Evolutionary conservation across 768 basidiomycete species (phyloP), one percentile per base, ranked within the genome.

Genomic region (Suillus cothurnatus): DNA sequence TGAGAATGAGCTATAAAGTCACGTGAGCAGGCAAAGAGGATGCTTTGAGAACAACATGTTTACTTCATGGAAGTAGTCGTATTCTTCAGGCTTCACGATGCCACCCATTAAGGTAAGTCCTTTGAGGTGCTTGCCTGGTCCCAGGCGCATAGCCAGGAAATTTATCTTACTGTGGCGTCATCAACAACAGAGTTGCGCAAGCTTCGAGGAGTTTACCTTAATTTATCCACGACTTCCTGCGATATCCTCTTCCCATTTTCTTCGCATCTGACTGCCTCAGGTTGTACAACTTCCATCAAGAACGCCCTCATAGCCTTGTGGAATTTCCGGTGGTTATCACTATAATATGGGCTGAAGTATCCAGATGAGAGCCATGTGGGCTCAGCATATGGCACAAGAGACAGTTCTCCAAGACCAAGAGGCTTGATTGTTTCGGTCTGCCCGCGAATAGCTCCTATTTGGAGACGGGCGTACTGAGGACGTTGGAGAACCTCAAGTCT

Each of bases 21-120:
- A 49, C n/a, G 28, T 69, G 59, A 64, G 64, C 57, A 21, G 38
- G 26, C 17, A 39, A 17, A 55, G 2, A 14, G 12, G 31, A 19
- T 31, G 21, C 12, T 59, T 17, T n/a, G 47, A 68, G 28, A 21
- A 43, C 4, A n/a, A 66, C 70, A 14, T 63, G 15, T 15, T 47
- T 49, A 89, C 91, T 81, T 94, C 96, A 72, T 97, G 91, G 83
- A 99, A 99, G 72, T 96, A 95, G 76, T 97, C 93, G 71, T 92
- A 98, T 69, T 95, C 90, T 72, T 93, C 92, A 5, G 91, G 88
- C 60, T 86, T 86, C 53, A 93, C 84, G 23, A 87, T 76, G 14
- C 94, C 94, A 32, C 87, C 90, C 78, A 95, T 87, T 2, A 97
- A 78, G 14, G 80, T 86, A 45, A 86, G 83, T 0, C 95, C 94